phyloP scores from a whole-genome alignment of 371 early-diverging fungal genomes.

The Apophysomyces trapeziformis region DNA sequence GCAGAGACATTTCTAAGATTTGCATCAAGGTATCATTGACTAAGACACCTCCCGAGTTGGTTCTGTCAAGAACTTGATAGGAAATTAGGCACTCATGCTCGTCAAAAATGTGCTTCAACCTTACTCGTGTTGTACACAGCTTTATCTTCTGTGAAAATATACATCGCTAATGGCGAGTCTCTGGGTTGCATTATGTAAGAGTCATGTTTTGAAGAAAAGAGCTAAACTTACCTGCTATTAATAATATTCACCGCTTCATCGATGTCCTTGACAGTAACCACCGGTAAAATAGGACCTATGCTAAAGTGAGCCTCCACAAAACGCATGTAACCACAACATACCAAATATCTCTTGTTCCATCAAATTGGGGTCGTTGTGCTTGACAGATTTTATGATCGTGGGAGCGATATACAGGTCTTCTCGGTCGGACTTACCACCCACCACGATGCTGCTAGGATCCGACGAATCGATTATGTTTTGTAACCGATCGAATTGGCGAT shows the following conservation, averaged over 20 bases:
- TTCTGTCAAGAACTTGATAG: conserved; percentile 39
- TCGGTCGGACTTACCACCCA: conserved; percentile 63
- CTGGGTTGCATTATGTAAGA: conserved; percentile 17
- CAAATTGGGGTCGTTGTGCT: conserved; percentile 48
- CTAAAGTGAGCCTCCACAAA: neutral
- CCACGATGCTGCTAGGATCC: conserved; percentile 47
- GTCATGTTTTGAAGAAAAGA: too few relatives aligned
- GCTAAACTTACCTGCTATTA: conserved; percentile 56
- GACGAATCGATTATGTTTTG: conserved; percentile 48
- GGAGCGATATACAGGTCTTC: conserved; percentile 69
- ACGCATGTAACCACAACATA: neutral
- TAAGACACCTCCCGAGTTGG: conserved; percentile 69
- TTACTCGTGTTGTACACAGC: conserved; percentile 39
- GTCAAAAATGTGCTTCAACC: conserved; percentile 1
- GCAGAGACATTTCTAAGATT: conserved; percentile 54
- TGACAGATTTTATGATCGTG: conserved; percentile 65
- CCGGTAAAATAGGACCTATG: conserved; percentile 80
- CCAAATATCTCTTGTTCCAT: conserved; percentile 83
- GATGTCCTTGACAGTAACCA: conserved; percentile 73
- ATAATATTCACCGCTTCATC: conserved; percentile 79
- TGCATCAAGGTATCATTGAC: conserved; percentile 79
- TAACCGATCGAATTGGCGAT: conserved; percentile 73
- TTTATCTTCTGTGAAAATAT: conserved; percentile 56
- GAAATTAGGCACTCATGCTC: too few relatives aligned
- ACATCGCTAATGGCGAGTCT: conserved; percentile 74